Conservation (phyloP, 1,139 yeast genomes). For the Candida sp. region DNA sequence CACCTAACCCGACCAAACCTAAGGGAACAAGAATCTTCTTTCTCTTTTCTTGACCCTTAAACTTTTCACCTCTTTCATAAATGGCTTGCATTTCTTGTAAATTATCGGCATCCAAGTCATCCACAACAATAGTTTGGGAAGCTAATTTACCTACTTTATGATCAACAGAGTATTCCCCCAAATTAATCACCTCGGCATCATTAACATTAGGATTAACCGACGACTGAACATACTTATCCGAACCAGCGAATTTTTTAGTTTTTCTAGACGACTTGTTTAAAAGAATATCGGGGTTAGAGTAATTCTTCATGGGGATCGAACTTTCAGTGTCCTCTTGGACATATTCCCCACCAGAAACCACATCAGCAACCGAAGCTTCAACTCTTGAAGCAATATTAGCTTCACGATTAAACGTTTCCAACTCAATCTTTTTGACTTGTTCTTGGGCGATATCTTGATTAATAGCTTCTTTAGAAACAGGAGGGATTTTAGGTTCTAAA, state of each 20-base stretch:
- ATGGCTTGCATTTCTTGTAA: conserved; percentile 11
- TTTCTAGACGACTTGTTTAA: conserved; percentile 8
- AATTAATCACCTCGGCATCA: conserved; percentile 32
- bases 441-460: conserved; percentile 46
- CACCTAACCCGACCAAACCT: conserved; percentile 21
- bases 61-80: conserved; percentile 5
- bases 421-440: conserved; percentile 38
- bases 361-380: conserved; percentile 41
- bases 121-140: conserved; percentile 28
- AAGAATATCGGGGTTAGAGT: conserved; percentile 11
- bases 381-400: conserved; percentile 37
- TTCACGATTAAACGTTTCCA: conserved; percentile 37
- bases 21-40: conserved; percentile 10
- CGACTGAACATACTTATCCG: conserved; percentile 40
- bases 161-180: conserved; percentile 36
- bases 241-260: conserved; percentile 32
- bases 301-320: conserved; percentile 8
- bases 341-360: conserved; percentile 43
- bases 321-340: conserved; percentile 39
- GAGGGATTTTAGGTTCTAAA: conserved; percentile 48
- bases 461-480: conserved; percentile 49
- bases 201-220: conserved; percentile 44
- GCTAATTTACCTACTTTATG: conserved; percentile 32
- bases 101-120: conserved; percentile 40
- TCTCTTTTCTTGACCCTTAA: conserved; percentile 10